A percentile compares a stretch with the other conserved stretches of the same genome.
Conservation (phyloP, 805 yeast genomes). For the Wickerhamiella dianesei region DNA sequence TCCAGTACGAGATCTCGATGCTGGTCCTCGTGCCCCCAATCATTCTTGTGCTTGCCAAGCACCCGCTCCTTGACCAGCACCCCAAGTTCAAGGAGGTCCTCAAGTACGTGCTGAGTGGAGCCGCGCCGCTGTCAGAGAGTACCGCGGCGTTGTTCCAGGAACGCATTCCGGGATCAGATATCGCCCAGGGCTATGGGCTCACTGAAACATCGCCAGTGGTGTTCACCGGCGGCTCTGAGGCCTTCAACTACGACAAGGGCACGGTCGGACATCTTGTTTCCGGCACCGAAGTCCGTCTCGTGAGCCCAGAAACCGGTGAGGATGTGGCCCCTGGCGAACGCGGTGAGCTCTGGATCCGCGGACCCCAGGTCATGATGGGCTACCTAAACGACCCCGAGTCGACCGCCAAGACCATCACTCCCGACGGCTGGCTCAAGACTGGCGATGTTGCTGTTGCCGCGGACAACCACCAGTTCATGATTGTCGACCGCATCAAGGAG, state of each 20-base stretch:
- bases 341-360: slow-evolving; percentile 47
- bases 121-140: slow-evolving; percentile 32
- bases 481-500: slow-evolving; percentile 53
- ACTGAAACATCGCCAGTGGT: slow-evolving; percentile 54
- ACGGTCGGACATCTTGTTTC: slow-evolving; percentile 34
- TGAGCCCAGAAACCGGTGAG: slow-evolving; percentile 26
- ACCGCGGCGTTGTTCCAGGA: slow-evolving; percentile 8
- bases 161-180: slow-evolving; percentile 9
- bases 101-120: slow-evolving; percentile 27
- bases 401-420: slow-evolving; percentile 31
- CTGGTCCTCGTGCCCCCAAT: slow-evolving; percentile 32
- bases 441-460: slow-evolving; percentile 40
- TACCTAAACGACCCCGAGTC: slow-evolving; percentile 39
- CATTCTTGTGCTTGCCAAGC: slow-evolving; percentile 34
- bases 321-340: slow-evolving; percentile 34
- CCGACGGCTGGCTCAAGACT: slow-evolving; percentile 41
- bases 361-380: slow-evolving; percentile 40
- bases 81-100: slow-evolving; percentile 31
- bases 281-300: slow-evolving; percentile 38
- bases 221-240: slow-evolving; percentile 20
- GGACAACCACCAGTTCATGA: slow-evolving; percentile 28
- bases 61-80: slow-evolving; percentile 31
- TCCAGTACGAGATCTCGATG: slow-evolving; percentile 26
- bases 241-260: slow-evolving; percentile 31
- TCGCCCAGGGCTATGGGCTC: slow-evolving; percentile 31